Conservation (phyloP, 2,329 filamentous ascomycete species). For the Neofusicoccum umdonicola region DNA sequence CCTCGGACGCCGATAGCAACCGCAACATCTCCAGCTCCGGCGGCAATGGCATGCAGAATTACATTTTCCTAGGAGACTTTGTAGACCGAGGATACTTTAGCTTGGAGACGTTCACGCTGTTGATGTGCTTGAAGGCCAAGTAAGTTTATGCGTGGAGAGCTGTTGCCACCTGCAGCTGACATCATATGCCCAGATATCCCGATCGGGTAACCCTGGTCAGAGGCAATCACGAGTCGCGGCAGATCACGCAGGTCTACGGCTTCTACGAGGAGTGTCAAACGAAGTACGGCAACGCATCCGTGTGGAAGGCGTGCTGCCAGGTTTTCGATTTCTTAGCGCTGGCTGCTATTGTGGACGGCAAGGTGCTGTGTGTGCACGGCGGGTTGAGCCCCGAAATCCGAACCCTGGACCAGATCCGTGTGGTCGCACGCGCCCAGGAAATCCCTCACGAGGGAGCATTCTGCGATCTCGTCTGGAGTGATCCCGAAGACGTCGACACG, state of each 20-base stretch:
- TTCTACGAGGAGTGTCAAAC: constrained; percentile 99
- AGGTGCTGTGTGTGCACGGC: constrained; percentile 98
- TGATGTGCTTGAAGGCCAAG: constrained; percentile 73
- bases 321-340: constrained; percentile 98
- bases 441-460: constrained; percentile 98
- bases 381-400: constrained; percentile 96
- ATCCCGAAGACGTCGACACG: constrained; percentile 68
- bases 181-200: constrained; percentile 54
- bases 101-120: constrained; percentile 68
- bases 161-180: constrained; percentile 17
- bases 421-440: constrained; percentile 79
- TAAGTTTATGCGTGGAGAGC: constrained; percentile 35
- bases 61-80: constrained; percentile 71
- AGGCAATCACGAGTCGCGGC: constrained; percentile 92
- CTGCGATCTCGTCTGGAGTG: constrained; percentile 96
- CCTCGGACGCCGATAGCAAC: constrained; percentile 38
- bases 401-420: constrained; percentile 84
- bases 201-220: constrained; percentile 71
- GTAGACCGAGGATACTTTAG: constrained; percentile 74
- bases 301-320: constrained; percentile 99
- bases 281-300: constrained; percentile 98
- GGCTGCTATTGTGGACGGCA: constrained; percentile 96
- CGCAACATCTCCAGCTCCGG: constrained; percentile 38
- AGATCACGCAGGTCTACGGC: constrained; percentile 98
- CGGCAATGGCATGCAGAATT: constrained; percentile 63